phyloP scores from a whole-genome alignment of 2,329 filamentous ascomycete genomes.

The Hymenoscyphus fructigenus region DNA sequence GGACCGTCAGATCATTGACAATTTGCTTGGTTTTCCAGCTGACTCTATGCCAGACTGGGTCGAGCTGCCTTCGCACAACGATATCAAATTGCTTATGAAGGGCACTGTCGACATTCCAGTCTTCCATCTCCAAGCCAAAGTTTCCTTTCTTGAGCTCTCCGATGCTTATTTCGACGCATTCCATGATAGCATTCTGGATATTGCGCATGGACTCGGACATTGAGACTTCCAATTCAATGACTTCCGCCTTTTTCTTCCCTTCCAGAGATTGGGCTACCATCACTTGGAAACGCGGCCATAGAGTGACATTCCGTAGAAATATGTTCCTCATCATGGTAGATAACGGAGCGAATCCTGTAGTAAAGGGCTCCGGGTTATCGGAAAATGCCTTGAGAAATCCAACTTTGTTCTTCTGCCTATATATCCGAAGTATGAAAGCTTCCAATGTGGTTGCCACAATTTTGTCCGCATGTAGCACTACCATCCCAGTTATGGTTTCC shows the following conservation, averaged over 20 bases:
- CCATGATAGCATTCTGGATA: slow-evolving; percentile 91
- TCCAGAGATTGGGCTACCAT: slow-evolving; percentile 87
- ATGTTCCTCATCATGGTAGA: slow-evolving; percentile 89
- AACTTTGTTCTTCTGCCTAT: slow-evolving; percentile 87
- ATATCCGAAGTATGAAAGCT: slow-evolving; percentile 92
- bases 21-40: slow-evolving; percentile 96
- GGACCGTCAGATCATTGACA: slow-evolving; percentile 80
- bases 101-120: slow-evolving; percentile 94
- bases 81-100: slow-evolving; percentile 90
- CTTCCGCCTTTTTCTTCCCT: slow-evolving; percentile 88
- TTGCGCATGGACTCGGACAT: slow-evolving; percentile 94
- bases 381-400: slow-evolving; percentile 97
- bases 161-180: slow-evolving; percentile 94
- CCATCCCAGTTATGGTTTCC: slow-evolving; percentile 79
- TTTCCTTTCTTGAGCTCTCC: slow-evolving; percentile 91
- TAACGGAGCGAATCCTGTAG: slow-evolving; percentile 82
- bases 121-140: slow-evolving; percentile 87
- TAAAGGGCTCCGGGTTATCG: slow-evolving; percentile 88
- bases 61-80: slow-evolving; percentile 82
- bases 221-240: slow-evolving; percentile 92
- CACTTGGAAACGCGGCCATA: slow-evolving; percentile 94
- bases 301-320: slow-evolving; percentile 81
- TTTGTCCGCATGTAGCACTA: slow-evolving; percentile 86
- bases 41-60: slow-evolving; percentile 95
- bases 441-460: slow-evolving; percentile 85